Evolutionary conservation across 768 basidiomycete genomes (phyloP).

Genomic region (Boletus edulis): DNA sequence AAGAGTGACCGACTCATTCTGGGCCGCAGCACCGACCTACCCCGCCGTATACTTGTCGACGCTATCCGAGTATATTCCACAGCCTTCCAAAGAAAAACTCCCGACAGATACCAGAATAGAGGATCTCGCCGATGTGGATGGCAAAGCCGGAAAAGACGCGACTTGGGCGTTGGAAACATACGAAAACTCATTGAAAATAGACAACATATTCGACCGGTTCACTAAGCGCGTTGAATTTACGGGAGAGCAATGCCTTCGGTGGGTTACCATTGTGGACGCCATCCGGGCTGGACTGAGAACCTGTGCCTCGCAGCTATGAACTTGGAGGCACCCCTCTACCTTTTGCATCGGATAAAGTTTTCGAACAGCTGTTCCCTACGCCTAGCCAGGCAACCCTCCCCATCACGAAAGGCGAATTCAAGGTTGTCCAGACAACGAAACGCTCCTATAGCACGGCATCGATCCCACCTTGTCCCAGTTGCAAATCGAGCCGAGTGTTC

Average conservation of each 20-base stretch:
- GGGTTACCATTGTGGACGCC: constrained; percentile 6
- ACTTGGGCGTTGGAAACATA: constrained; percentile 72
- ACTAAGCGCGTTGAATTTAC: constrained; percentile 66
- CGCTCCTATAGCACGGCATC: constrained; percentile 53
- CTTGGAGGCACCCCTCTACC: constrained; percentile 82
- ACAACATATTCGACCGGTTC: constrained; percentile 86
- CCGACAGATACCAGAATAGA: constrained; percentile 38
- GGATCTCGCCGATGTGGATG: constrained; percentile 41
- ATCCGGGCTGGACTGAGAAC: not conserved
- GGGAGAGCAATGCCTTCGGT: constrained; percentile 88
- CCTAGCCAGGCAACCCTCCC: constrained; percentile 45
- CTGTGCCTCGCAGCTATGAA: constrained; percentile 63
- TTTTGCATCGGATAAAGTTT: constrained; percentile 76
- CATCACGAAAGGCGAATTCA: constrained; percentile 61
- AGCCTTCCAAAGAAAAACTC: constrained; percentile 47
- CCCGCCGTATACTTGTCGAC: constrained; percentile 74
- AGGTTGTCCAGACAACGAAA: constrained; percentile 43
- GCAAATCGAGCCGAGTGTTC: constrained; percentile 69
- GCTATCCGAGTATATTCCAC: constrained; percentile 65
- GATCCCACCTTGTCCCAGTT: constrained; percentile 65
- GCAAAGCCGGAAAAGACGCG: constrained; percentile 45
- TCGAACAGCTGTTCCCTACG: constrained; percentile 69
- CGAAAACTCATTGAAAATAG: constrained; percentile 76
- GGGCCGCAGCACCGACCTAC: constrained; percentile 65
- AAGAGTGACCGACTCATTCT: constrained; percentile 58